Evolutionary conservation across 2,329 filamentous ascomycete species (phyloP), one percentile per base, ranked within the genome.

Genomic region (Paecilomyces niveus): DNA sequence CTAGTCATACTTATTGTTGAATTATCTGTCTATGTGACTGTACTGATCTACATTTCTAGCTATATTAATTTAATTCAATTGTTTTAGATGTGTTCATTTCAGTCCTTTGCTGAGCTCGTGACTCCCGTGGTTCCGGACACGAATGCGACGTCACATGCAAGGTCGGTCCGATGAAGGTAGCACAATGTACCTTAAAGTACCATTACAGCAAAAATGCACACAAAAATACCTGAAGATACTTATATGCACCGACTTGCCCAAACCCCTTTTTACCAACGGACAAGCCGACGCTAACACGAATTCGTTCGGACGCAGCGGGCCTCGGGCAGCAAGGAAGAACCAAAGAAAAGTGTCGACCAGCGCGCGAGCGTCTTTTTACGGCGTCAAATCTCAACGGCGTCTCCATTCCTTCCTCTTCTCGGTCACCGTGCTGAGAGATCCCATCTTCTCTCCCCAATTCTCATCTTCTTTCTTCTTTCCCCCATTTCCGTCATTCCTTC

Each of bases 401-500:
- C 26, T 9, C 22, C 32, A n/a, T 21, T 33, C 39, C 54, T 55
- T 31, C 33, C 33, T 55, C 32, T 22, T 26, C 18, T 35, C 50
- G 31, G 5, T 49, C 26, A 11, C n/a, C 31, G 33, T n/a, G 21
- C 21, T 22, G 39, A 18, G 39, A 18, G 39, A 45, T 55, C 22
- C 32, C 57, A 13, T 33, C 49, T 61, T 54, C 33, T 56, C 31
- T 26, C 29, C 54, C 56, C 50, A 50, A 49, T 53, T 58, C 59
- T 60, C 53, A 54, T 59, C 53, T 62, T 31, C 58, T 5, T 29
- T 29, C 26, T 29, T 29, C 26, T 29, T 35, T 50, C 54, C 59
- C 54, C 57, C 57, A 61, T 62, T 58, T 56, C 58, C 56, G 57
- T 58, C 59, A 59, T 57, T 62, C 54, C 53, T 62, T 56, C 58